Conservation (phyloP, 306 rosid genomes). For the Cucurbita ficifolia region DNA sequence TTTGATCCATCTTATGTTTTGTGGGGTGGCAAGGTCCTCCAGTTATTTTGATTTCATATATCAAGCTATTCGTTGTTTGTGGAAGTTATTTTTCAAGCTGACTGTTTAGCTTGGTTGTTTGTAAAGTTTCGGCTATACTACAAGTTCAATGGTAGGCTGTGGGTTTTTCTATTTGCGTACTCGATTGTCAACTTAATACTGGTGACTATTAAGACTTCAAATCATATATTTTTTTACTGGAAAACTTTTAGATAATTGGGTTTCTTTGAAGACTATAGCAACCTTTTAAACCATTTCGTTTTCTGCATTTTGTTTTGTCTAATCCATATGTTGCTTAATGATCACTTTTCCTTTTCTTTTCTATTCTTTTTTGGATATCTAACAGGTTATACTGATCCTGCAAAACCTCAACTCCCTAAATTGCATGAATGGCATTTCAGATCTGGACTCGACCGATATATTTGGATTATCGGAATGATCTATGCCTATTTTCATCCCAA, state of each 20-base stretch:
- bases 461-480: constrained; percentile 96
- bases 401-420: constrained; percentile 76
- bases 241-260: not conserved
- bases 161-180: no score
- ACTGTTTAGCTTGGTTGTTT: not conserved
- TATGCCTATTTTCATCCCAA: constrained; percentile 91
- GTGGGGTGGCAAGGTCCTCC: not conserved
- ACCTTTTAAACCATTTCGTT: not conserved
- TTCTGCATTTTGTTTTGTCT: not conserved
- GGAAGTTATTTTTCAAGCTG: not conserved
- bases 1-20: constrained; percentile 5
- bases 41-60: not conserved
- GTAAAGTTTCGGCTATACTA: not conserved
- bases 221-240: not conserved
- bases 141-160: not conserved
- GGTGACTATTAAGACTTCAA: not conserved
- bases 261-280: not conserved
- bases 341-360: not conserved
- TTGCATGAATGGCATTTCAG: constrained; percentile 99
- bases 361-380: not conserved
- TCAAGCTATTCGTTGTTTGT: not conserved
- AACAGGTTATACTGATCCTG: constrained; percentile 95
- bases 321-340: not conserved
- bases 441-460: constrained; percentile 99
- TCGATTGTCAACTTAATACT: not conserved